Evolutionary conservation across 164 flowering plant genomes (phyloP).

Genomic region (Magnolia officinalis): DNA sequence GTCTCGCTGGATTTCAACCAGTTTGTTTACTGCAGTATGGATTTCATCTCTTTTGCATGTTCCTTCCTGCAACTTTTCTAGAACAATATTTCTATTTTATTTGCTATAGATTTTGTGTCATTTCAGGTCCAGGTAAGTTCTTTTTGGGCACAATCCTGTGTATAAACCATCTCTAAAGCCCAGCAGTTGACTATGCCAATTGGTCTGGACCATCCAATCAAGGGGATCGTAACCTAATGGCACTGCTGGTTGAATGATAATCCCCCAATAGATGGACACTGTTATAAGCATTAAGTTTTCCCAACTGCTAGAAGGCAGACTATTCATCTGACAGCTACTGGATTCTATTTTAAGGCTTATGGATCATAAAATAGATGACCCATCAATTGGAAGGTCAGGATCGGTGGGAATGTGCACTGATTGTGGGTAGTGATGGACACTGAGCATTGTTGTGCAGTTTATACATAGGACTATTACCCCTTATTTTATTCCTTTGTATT

Average conservation of each 20-base stretch:
- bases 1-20: constrained; percentile 80
- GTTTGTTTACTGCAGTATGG: constrained; percentile 71
- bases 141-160: background rate
- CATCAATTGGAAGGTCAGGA: too few relatives aligned
- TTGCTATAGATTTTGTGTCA: background rate
- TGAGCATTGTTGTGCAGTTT: background rate
- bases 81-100: background rate
- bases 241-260: too few relatives aligned
- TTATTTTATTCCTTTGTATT: background rate
- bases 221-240: too few relatives aligned
- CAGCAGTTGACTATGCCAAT: background rate
- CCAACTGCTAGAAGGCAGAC: too few relatives aligned
- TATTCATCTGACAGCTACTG: too few relatives aligned
- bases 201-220: background rate
- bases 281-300: too few relatives aligned
- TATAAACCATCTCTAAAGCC: background rate
- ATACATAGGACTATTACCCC: background rate
- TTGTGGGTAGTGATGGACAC: too few relatives aligned
- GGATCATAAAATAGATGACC: too few relatives aligned
- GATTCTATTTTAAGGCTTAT: too few relatives aligned
- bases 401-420: too few relatives aligned
- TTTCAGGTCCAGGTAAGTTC: too few relatives aligned
- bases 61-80: background rate
- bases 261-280: too few relatives aligned
- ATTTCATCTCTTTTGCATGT: background rate